Evolutionary conservation across 2,329 filamentous ascomycete genomes (phyloP), one percentile per base, ranked within the genome.

Genomic region (Endoconidiophora polonica): DNA sequence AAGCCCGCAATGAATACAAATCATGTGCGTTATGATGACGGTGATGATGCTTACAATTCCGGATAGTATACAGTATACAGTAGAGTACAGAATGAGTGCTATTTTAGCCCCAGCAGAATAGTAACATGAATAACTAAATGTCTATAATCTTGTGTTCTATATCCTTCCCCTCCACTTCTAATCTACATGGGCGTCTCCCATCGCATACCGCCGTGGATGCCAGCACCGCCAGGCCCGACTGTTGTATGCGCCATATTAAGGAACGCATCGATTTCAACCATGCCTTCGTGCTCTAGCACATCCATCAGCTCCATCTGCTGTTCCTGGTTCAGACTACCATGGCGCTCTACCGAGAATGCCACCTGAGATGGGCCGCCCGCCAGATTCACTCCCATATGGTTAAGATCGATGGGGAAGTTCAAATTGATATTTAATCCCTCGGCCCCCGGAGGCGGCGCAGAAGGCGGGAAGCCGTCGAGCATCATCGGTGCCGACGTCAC

Each of bases 271-370:
- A 81, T 79, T 46, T 80, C 77, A 23, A 66, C 68, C 60, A 79
- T 66, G 0, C 77, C 78, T 56, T 81, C 75, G 57, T 69, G 83
- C 62, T 91, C 83, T 33, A 94, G 71, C 45, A 79, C 79, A 50
- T 80, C 77, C 82, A 93, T 86, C 37, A 94, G 68, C 66, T 94
- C 84, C 55, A 81, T 66, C 63, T 91, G 86, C 63, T 93, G 85
- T 59, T 86, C 76, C 55, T 87, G 81, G 53, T 79, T 88, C 29
- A 93, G 68, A 53, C 73, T 83, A 56, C 79, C 86, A 58, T 77
- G 77, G 53, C 71, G 74, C 60, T 74, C 73, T 23, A 66, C 62
- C 2, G 62, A 59, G 53, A 62, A 66, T 42, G 57, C 58, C 40
- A 61, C 58, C 29, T 62, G 60, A 12, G 59, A 57, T 3, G 46